Evolutionary conservation across 257 asterid genomes (phyloP), one percentile per base, ranked within the genome.

Genomic region (Solanum verrucosum): DNA sequence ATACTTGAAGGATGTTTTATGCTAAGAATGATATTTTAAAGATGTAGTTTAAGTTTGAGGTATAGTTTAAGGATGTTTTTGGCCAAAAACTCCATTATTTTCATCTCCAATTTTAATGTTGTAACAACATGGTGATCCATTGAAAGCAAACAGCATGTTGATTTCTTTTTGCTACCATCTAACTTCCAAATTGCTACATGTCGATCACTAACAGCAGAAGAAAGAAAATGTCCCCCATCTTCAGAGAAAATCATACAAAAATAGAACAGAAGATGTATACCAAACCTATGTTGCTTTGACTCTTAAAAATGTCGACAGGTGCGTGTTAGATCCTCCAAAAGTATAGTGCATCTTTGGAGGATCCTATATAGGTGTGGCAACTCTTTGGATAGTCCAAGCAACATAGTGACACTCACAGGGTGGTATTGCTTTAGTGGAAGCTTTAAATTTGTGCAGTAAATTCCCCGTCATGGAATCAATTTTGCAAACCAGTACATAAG

Each of bases 71-170:
- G 15, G 15, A 11, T 42, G 15, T 3, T 42, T 42, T 42, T 11
- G 15, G 15, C 5, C 49, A 42, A 42, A 42, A 42, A 11, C 15
- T 42, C 49, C 83, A 88, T 93, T 78, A 49, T 49, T 44, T 44
- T 12, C 87, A 86, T 90, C 91, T 87, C 83, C 90, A 86, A 87
- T 81, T 70, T 37, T 71, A 65, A 87, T 35, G 83, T 87, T 88
- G 89, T 85, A 93, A 95, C 91, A 84, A 96, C 95, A 59, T 98
- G 98, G 87, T 96, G 98, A 88, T 96, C 98, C 99, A 95, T 95
- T 15, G 96, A 92, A 77, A 95, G 97, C 74, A 90, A 89, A 63
- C 92, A 90, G 46, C 91, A 92, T 3, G 93, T 93, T 15, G 98
- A 90, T 90, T 94, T 91, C 56, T 89, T 93, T 91, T 97, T 95